Percentiles rank a stretch among this genome's conserved stretches.
These are phyloP conservation scores for Moricandia moricandioides DNA, from an alignment of 345 rosid genomes.

Conservation along the genomic window DNA sequence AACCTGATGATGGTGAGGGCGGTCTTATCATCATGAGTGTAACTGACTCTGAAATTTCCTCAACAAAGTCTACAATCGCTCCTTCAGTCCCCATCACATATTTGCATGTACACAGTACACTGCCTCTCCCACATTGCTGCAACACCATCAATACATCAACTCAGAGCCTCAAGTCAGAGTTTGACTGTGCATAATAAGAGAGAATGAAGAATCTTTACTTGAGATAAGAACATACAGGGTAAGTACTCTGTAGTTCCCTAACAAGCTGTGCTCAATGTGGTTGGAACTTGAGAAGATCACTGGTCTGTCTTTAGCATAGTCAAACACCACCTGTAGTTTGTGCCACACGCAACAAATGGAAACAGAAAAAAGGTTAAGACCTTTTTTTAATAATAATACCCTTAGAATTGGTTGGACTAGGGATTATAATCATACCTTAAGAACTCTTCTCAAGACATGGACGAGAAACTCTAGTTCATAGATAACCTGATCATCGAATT, in stretches of 20 bases:
- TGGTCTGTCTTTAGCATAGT: slow-evolving; percentile 56
- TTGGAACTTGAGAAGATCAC: slow-evolving; percentile 82
- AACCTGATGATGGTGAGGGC: slow-evolving; percentile 14
- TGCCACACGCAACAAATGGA: neutral
- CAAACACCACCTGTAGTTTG: slow-evolving; percentile 54
- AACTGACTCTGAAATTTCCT: slow-evolving; percentile 69
- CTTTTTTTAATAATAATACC: neutral
- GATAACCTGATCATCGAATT: slow-evolving; percentile 70
- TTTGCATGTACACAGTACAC: slow-evolving; percentile 65
- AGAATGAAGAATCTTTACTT: slow-evolving; percentile 40
- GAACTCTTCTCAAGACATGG: slow-evolving; percentile 52
- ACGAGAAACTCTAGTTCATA: slow-evolving; percentile 61
- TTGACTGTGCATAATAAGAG: neutral
- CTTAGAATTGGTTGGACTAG: neutral
- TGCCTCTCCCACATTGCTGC: slow-evolving; percentile 83
- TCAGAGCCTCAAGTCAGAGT: neutral
- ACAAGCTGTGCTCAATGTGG: slow-evolving; percentile 83
- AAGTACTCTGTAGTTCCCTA: slow-evolving; percentile 60
- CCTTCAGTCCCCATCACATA: slow-evolving; percentile 90
- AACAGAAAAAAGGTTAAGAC: neutral
- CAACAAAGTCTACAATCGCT: slow-evolving; percentile 80
- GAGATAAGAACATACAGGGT: slow-evolving; percentile 58
- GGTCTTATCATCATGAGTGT: slow-evolving; percentile 45
- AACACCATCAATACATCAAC: neutral
- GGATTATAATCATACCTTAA: slow-evolving; percentile 42